Percentiles rank a stretch among this genome's conserved stretches.
phyloP scores from a whole-genome alignment of 176 grass and related monocot genomes.

The Carex kokanica region DNA sequence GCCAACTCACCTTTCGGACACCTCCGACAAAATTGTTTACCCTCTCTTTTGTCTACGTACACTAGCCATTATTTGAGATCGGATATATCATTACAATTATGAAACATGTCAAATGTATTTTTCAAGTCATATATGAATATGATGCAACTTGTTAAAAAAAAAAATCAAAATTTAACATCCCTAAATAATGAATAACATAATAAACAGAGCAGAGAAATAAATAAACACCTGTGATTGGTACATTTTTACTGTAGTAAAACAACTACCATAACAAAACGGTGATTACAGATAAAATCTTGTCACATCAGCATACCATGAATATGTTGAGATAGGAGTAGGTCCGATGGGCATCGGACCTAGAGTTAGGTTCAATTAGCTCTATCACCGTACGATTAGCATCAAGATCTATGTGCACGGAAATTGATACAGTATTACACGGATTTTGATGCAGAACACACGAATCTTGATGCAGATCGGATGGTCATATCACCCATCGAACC shows the following conservation, averaged over 20 bases:
- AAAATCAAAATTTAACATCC: background rate
- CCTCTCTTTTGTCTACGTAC: background rate
- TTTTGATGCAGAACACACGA: too few relatives aligned
- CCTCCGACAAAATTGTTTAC: constrained; percentile 9
- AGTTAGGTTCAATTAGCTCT: too few relatives aligned
- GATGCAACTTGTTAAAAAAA: background rate
- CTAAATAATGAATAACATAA: too few relatives aligned
- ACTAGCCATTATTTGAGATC: background rate
- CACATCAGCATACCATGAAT: background rate
- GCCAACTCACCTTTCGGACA: constrained; percentile 13
- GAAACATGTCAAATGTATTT: background rate
- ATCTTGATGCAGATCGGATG: too few relatives aligned
- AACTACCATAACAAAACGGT: background rate
- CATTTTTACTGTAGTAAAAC: background rate
- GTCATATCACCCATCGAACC: too few relatives aligned
- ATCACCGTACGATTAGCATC: too few relatives aligned
- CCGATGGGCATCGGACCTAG: too few relatives aligned
- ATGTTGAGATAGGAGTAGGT: too few relatives aligned
- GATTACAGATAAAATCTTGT: background rate
- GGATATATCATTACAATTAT: too few relatives aligned
- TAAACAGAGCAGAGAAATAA: background rate
- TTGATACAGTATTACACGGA: too few relatives aligned
- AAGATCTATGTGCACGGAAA: too few relatives aligned
- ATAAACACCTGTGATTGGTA: background rate
- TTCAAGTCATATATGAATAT: background rate